Evolutionary conservation across 2,329 filamentous ascomycete species (phyloP).

Genomic region (Thielaviopsis populi): DNA sequence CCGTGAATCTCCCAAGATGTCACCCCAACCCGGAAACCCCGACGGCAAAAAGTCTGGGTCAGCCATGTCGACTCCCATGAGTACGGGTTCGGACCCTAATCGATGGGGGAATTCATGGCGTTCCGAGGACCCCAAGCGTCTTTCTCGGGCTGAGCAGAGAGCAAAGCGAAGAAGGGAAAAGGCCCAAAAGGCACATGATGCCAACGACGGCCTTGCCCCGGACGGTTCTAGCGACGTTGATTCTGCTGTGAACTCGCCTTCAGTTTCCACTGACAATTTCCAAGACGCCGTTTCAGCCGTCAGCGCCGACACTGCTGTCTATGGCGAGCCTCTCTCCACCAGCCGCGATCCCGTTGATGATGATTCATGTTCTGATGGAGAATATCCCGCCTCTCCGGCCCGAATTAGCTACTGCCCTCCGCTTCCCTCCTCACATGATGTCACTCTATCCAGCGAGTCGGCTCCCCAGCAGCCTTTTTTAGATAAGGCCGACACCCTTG

Average conservation of each 20-base stretch:
- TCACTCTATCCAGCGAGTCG: slow-evolving; percentile 17
- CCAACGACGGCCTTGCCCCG: not conserved
- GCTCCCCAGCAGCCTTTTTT: slow-evolving; percentile 45
- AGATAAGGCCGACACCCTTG: slow-evolving; percentile 56
- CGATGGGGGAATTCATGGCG: slow-evolving; percentile 7
- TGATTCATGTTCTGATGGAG: not conserved
- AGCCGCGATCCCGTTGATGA: not conserved
- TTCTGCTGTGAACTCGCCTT: slow-evolving; percentile 1
- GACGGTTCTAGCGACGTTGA: not conserved
- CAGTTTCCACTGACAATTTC: not conserved
- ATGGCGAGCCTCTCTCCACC: not conserved
- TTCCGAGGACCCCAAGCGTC: not conserved
- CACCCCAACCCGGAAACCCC: slow-evolving; percentile 14
- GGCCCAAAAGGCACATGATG: not conserved
- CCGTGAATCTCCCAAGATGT: not conserved
- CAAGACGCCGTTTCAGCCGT: not conserved
- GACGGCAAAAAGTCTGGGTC: not conserved
- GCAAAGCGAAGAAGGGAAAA: slow-evolving; percentile 4
- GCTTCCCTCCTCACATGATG: not conserved
- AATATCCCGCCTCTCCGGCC: not conserved
- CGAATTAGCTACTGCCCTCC: not conserved
- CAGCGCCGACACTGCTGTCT: not conserved
- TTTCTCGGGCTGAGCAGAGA: slow-evolving; percentile 2
- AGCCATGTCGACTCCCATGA: not conserved
- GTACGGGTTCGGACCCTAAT: not conserved